Conservation (phyloP, 768 basidiomycete species). For the Russula emetica region DNA sequence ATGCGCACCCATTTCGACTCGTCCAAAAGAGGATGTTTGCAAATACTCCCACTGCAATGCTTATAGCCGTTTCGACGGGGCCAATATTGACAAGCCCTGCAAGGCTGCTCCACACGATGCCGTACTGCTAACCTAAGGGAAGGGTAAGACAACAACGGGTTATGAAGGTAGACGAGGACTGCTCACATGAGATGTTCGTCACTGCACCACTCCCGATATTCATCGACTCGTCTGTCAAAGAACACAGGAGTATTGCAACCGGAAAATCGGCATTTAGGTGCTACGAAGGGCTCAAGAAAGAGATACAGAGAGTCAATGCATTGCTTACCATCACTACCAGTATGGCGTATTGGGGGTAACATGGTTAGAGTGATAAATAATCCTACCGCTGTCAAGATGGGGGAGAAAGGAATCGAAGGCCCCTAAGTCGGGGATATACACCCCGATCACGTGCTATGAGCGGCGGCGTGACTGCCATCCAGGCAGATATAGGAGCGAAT, state of each 20-base stretch:
- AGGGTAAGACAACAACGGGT: neutral
- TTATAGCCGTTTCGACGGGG: conserved; percentile 2
- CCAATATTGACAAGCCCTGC: neutral
- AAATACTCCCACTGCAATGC: neutral
- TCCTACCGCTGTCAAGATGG: too few species aligned
- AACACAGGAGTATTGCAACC: neutral
- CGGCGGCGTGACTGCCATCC: too few species aligned
- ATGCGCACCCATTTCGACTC: neutral
- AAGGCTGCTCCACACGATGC: neutral
- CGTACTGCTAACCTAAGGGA: neutral
- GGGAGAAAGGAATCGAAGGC: too few species aligned
- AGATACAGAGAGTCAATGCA: neutral
- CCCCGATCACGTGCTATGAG: too few species aligned
- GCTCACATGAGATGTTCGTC: conserved; percentile 1
- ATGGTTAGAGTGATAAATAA: too few species aligned
- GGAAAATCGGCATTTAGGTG: neutral
- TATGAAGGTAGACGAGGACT: neutral
- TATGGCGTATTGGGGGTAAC: too few species aligned
- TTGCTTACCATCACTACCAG: neutral
- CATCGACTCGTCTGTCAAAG: conserved; percentile 1
- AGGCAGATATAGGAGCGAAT: too few species aligned
- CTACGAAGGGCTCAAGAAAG: neutral
- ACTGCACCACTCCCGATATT: conserved; percentile 15
- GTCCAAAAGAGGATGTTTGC: neutral
- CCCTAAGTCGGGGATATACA: too few species aligned